Conservation (phyloP, 805 yeast species). For the Ogataea methylovora region DNA sequence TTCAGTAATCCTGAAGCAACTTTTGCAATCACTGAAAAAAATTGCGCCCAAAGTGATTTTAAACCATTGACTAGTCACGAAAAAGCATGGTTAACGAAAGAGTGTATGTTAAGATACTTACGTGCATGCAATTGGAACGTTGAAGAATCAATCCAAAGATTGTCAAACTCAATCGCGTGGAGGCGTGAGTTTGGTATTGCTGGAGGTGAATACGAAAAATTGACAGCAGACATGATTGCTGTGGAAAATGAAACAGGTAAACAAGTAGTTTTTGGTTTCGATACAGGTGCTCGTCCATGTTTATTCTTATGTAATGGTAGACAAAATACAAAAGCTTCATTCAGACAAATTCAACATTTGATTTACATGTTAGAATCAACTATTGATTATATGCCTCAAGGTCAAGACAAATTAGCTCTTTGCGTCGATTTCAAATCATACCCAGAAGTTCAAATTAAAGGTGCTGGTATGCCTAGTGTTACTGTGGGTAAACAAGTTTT, state of each 20-base stretch:
- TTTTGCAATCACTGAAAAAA: constrained; percentile 44
- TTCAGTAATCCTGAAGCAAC: constrained; percentile 43
- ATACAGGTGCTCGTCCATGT: constrained; percentile 87
- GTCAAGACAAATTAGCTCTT: constrained; percentile 88
- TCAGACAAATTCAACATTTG: constrained; percentile 86
- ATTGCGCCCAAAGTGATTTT: constrained; percentile 21
- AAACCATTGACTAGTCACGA: constrained; percentile 43
- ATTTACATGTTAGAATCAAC: constrained; percentile 90
- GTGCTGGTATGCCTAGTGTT: constrained; percentile 71
- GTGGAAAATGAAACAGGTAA: constrained; percentile 88
- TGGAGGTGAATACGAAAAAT: constrained; percentile 36
- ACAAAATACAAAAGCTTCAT: constrained; percentile 90
- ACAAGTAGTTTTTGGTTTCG: constrained; percentile 83
- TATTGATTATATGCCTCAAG: constrained; percentile 90
- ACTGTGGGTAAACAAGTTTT: constrained; percentile 84
- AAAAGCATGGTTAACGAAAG: constrained; percentile 85
- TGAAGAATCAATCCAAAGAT: constrained; percentile 60
- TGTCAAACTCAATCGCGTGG: constrained; percentile 80
- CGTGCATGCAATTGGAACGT: constrained; percentile 89
- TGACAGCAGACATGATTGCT: constrained; percentile 45
- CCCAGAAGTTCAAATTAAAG: constrained; percentile 39
- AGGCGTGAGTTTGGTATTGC: constrained; percentile 84
- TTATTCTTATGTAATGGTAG: constrained; percentile 87
- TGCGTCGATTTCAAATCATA: constrained; percentile 89
- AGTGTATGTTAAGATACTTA: constrained; percentile 81